Evolutionary conservation across 306 rosid species (phyloP).

Genomic region (Lathyrus aphaca): DNA sequence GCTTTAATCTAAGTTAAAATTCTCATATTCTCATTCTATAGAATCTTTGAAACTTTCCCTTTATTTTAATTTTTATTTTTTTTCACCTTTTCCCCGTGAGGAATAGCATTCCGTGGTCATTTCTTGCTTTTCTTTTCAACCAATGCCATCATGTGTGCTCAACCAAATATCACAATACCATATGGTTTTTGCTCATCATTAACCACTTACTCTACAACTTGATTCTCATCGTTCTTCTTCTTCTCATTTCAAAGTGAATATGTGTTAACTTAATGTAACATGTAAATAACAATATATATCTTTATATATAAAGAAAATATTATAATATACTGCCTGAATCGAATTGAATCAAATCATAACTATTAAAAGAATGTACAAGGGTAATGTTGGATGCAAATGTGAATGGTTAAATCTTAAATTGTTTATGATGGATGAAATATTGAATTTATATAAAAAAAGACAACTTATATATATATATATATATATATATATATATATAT

Average conservation of each 20-base stretch:
- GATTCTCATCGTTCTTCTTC: slow-evolving; percentile 42
- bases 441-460: no score
- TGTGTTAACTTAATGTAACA: slow-evolving; percentile 21
- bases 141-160: slow-evolving; percentile 55
- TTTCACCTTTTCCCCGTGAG: slow-evolving; percentile 43
- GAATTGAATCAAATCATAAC: no score
- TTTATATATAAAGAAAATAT: neutral
- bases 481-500: no score
- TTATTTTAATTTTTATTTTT: neutral
- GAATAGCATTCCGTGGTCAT: slow-evolving; percentile 99
- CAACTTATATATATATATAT: no score
- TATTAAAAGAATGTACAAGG: no score
- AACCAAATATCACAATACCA: slow-evolving; percentile 43
- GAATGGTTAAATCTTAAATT: no score
- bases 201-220: slow-evolving; percentile 44
- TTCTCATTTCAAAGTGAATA: slow-evolving; percentile 50
- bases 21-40: slow-evolving; percentile 71
- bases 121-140: slow-evolving; percentile 73
- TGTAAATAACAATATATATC: neutral
- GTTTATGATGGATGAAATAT: no score
- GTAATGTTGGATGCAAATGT: no score
- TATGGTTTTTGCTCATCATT: slow-evolving; percentile 50
- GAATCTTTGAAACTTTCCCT: slow-evolving; percentile 56
- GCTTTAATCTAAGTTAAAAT: slow-evolving; percentile 73
- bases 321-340: no score